Evolutionary conservation across 495 filamentous ascomycete species (phyloP), one percentile per base, ranked within the genome.

Genomic region (Cetradonia linearis): DNA sequence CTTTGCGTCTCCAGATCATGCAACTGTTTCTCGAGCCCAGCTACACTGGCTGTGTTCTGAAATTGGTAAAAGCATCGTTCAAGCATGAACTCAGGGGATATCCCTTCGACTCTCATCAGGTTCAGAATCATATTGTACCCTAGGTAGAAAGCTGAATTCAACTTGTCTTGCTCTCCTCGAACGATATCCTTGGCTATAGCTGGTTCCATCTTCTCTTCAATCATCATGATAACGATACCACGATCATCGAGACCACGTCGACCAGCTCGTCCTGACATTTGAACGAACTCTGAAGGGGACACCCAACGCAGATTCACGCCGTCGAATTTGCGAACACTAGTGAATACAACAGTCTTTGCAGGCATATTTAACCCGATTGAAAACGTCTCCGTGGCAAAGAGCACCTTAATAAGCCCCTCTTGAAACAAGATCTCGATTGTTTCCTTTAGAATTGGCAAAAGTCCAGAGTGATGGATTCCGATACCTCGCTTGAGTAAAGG

Each of bases 41-140:
- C 85, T 50, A 95, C 87, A 64, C 85, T 86, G 3, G 89, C 86
- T 10, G 88, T 87, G 65, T 93, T 96, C 70, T 98, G 93, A 72
- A 98, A 98, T 71, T 98, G 94, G 71, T 87, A 94, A 76, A 98
- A 98, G 67, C 94, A 97, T 63, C 85, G 80, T 74, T 96, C 89
- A 18, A 98, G 77, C 93, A 98, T 97, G 70, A 85, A 96, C 65
- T 97, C 91, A 11, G 93, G 94, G 10, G 89, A 95, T 55, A 98
- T 93, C 14, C 89, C 91, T 70, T 97, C 93, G 38, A 97, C 90
- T 73, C 93, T 81, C 76, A 96, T 87, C 55, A 98, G 75, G 65
- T 98, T 98, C 61, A 98, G 76, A 68, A 98, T 86, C 93, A 97
- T 98, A 72, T 97, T 98, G 76, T 98, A 97, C n/a, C 93, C 91